Evolutionary conservation across 371 early-diverging fungal species (phyloP), one percentile per base, ranked within the genome.

Genomic region (Syncephalastrum contaminatum): DNA sequence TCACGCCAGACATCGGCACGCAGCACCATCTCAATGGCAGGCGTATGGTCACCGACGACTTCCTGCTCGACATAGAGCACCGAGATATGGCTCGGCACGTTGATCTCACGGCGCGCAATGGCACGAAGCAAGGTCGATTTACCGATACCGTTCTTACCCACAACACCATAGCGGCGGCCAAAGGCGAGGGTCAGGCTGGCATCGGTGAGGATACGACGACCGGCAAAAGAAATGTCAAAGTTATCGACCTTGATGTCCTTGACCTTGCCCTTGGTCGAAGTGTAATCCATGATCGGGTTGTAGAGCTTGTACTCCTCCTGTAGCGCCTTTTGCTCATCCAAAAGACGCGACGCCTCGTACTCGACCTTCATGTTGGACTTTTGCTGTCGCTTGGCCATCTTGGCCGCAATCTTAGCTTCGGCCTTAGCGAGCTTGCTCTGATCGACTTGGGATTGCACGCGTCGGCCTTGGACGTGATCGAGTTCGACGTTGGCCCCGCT

Each of bases 61-160:
- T 99, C 99, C 72, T 99, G 99, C 69, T 96, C 98, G 39, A 99
- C 98, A 79, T 97, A 93, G 54, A 98, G 80, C 58, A 98, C 89
- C 64, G 90, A 90, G 63, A 94, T 87, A 57, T 90, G 91, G 2
- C 88, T 83, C 36, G 98, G 94, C 14, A 94, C 89, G 22, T 80
- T 77, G 58, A 99, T 77, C 71, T 97, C 97, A 66, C 94, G 86
- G 67, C 83, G 79, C 18, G 96, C 92, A 60, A 99, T 90, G 27
- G 93, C 92, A 36, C 95, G 88, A 45, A 99, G 64, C 39, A 99
- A 80, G 8, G 99, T 99, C 12, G 98, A 96, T 80, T 99, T 99
- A 66, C 88, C 88, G 48, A 96, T 91, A 83, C 99, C 99, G 86
- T 99, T 99, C 62, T 92, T 89, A 59, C 99, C 99, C 15, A 99